These are phyloP conservation scores for Pulveroboletus sp. DNA, from an alignment of 768 basidiomycete genomes.

Conservation along the genomic window DNA sequence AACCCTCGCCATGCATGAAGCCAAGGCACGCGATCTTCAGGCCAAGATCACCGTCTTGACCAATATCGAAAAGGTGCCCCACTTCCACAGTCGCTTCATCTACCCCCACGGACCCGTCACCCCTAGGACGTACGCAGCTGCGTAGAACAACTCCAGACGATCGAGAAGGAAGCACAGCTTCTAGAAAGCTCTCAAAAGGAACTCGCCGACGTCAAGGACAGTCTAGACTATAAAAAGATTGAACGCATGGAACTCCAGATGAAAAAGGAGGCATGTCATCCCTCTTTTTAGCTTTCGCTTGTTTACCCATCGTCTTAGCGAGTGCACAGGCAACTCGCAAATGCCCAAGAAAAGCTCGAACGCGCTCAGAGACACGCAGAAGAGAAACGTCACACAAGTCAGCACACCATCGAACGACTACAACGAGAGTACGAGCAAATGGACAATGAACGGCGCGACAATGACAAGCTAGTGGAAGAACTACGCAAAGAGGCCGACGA, in stretches of 20 bases:
- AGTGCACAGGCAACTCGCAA: conserved; percentile 72
- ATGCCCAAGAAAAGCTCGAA: conserved; percentile 81
- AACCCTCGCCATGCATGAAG: conserved; percentile 59
- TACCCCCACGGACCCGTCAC: neutral
- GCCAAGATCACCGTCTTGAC: conserved; percentile 68
- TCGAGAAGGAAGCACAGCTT: conserved; percentile 62
- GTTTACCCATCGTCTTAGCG: conserved; percentile 46
- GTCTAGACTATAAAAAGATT: conserved; percentile 69
- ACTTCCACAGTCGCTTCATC: neutral
- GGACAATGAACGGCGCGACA: conserved; percentile 71
- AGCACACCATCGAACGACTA: conserved; percentile 70
- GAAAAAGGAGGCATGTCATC: conserved; percentile 57
- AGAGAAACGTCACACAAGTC: conserved; percentile 73
- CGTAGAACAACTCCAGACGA: conserved; percentile 71
- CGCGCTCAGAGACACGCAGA: conserved; percentile 77
- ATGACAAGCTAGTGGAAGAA: conserved; percentile 77
- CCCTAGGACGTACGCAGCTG: conserved; percentile 67
- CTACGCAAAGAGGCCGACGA: conserved; percentile 67
- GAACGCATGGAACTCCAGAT: conserved; percentile 68
- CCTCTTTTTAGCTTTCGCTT: neutral
- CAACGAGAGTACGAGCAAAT: conserved; percentile 80
- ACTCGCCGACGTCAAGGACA: conserved; percentile 64
- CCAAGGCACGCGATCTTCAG: conserved; percentile 75
- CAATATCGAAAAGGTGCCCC: conserved; percentile 70
- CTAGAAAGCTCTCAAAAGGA: conserved; percentile 68